These are phyloP conservation scores for Sarcomyxa edulis DNA, from an alignment of 768 basidiomycete genomes.

Conservation along the genomic window DNA sequence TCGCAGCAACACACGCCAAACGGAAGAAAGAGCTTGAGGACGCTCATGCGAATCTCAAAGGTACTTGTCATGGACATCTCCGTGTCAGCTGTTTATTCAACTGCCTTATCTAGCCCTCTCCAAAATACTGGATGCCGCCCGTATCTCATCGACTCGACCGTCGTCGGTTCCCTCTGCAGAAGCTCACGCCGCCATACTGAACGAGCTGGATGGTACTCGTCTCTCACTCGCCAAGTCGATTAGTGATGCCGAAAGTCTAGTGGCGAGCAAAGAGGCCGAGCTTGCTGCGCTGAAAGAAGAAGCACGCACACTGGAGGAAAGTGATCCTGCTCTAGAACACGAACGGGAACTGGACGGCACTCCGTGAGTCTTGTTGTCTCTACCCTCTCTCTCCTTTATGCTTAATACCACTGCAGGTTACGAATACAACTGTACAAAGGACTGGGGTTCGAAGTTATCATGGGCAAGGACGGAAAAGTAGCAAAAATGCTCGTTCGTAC, in stretches of 20 bases:
- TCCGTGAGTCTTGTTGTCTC: conserved; percentile 38
- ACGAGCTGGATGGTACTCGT: conserved; percentile 58
- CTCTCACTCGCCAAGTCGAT: conserved; percentile 70
- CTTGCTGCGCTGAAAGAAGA: conserved; percentile 65
- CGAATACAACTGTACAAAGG: conserved; percentile 66
- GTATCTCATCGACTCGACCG: conserved; percentile 66
- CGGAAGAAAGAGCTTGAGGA: conserved; percentile 68
- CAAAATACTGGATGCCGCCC: conserved; percentile 61
- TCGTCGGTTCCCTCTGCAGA: conserved; percentile 62
- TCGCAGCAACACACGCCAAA: conserved; percentile 48
- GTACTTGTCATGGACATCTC: conserved; percentile 16
- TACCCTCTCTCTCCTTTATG: neutral
- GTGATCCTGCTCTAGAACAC: conserved; percentile 71
- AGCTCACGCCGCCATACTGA: conserved; percentile 53
- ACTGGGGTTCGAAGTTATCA: conserved; percentile 65
- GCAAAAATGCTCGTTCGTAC: conserved; percentile 65
- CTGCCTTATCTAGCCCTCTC: conserved; percentile 44
- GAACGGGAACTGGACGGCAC: conserved; percentile 64
- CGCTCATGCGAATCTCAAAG: conserved; percentile 58
- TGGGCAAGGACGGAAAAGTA: conserved; percentile 44
- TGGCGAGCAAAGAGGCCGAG: conserved; percentile 67
- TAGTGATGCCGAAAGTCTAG: conserved; percentile 60
- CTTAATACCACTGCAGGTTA: conserved; percentile 34
- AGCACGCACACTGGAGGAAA: conserved; percentile 52
- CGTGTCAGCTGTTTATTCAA: neutral